Evolutionary conservation across 2,329 filamentous ascomycete species (phyloP).

Genomic region (Alternaria longipes): DNA sequence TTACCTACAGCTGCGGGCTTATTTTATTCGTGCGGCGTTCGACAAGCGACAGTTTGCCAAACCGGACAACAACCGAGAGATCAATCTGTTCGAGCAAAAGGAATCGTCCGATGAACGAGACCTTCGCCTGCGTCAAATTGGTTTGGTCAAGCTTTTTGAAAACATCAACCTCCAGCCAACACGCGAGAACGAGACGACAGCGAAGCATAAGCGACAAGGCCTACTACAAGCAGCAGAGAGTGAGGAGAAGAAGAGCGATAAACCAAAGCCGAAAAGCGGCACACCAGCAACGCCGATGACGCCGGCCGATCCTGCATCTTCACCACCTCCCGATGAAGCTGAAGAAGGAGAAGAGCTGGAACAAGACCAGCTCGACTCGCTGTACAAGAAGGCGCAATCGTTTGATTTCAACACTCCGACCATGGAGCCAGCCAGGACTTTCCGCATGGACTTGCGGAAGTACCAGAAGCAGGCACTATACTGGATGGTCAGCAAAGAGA

Average conservation of each 20-base stretch:
- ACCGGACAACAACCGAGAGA: constrained; percentile 74
- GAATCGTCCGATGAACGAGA: constrained; percentile 87
- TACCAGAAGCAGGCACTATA: constrained; percentile 96
- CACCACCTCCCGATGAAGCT: constrained; percentile 68
- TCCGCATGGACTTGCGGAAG: constrained; percentile 82
- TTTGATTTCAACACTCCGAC: constrained; percentile 95
- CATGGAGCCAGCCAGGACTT: constrained; percentile 82
- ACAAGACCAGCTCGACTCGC: constrained; percentile 90
- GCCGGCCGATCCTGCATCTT: constrained; percentile 55
- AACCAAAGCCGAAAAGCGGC: constrained; percentile 59
- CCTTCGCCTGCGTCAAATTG: constrained; percentile 83
- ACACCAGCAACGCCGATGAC: constrained; percentile 35
- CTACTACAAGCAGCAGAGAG: constrained; percentile 87
- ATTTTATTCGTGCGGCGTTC: constrained; percentile 78
- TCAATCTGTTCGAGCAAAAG: constrained; percentile 80
- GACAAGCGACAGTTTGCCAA: constrained; percentile 68
- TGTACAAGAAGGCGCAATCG: constrained; percentile 95
- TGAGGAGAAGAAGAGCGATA: constrained; percentile 73
- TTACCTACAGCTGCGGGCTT: constrained; percentile 87
- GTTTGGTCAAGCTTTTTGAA: constrained; percentile 85
- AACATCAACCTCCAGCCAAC: constrained; percentile 86
- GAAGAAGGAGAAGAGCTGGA: constrained; percentile 93
- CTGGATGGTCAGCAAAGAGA: constrained; percentile 97
- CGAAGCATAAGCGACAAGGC: constrained; percentile 82
- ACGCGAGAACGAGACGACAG: constrained; percentile 75